Percentiles rank a stretch among this genome's conserved stretches.
phyloP scores from a whole-genome alignment of 441 rosid species.

The Adansonia grandidieri region DNA sequence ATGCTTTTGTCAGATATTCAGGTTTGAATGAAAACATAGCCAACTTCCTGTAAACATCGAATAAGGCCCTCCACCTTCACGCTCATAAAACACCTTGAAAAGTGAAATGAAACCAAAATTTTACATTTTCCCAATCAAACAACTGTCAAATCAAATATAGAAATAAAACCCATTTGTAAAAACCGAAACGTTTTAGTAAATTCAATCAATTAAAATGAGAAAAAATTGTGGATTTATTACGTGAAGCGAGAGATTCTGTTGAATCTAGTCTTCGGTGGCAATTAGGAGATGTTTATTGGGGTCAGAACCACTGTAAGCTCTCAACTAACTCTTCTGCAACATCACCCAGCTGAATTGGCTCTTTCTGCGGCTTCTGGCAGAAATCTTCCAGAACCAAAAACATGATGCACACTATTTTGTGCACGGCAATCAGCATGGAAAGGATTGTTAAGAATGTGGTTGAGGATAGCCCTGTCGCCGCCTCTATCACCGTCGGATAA shows the following conservation, averaged over 20 bases:
- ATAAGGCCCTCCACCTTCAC: slow-evolving; percentile 18
- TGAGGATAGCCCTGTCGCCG: slow-evolving; percentile 42
- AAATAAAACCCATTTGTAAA: not conserved
- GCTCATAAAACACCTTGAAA: slow-evolving; percentile 68
- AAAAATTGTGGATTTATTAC: not conserved
- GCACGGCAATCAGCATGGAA: slow-evolving; percentile 40
- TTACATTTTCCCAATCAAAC: not conserved
- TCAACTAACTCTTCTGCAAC: slow-evolving; percentile 41
- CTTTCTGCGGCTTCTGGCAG: slow-evolving; percentile 6
- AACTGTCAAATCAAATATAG: too few species aligned
- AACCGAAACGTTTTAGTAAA: not conserved
- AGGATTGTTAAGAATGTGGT: slow-evolving; percentile 48
- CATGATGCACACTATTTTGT: slow-evolving; percentile 48
- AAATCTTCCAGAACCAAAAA: slow-evolving; percentile 45
- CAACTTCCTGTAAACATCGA: slow-evolving; percentile 40
- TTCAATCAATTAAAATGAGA: not conserved
- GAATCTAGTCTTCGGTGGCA: slow-evolving; percentile 49
- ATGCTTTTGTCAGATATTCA: slow-evolving; percentile 50
- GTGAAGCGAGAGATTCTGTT: slow-evolving; percentile 44
- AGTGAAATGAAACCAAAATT: too few species aligned
- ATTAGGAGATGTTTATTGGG: slow-evolving; percentile 48
- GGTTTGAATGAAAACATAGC: slow-evolving; percentile 61
- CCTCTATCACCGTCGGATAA: slow-evolving; percentile 36
- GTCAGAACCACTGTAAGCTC: slow-evolving; percentile 47
- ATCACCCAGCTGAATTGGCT: slow-evolving; percentile 47